Base-by-base conservation (phyloP, 2,329 filamentous ascomycete genomes). In the Hymenoscyphus fructigenus region DNA sequence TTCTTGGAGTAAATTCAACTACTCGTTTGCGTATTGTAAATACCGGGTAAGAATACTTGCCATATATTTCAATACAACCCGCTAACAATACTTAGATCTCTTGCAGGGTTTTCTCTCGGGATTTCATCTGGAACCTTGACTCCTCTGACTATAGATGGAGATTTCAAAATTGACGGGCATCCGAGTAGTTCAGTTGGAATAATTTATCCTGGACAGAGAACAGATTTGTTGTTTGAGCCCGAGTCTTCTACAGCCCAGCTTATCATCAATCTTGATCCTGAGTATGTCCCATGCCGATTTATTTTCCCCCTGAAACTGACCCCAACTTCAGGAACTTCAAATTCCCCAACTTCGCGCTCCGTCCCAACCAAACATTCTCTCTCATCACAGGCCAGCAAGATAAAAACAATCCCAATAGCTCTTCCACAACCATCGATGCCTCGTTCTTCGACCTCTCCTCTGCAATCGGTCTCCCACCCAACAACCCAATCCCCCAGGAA, bases 331-430 rank as follows among this genome's bases (percentile, higher is more conserved):
- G 77, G 41, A 77, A 76, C 65, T 82, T 82, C 73, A 80, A 77
- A 66, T 80, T 79, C 64, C 74, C 77, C 15, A 82, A 82, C 66
- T 76, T 76, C 23, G 79, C 79, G 4, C 71, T 82, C 5, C 72
- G 74, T 12, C 71, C 75, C 3, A 68, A 69, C 50, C 80, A 82
- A 66, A 70, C 71, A 0, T 80, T 81, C 59, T 70, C 72, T 3
- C 71, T 78, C 28, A 62, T 70, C 26, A 47, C 59, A 36, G 20
- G 1, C 7, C 12, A 57, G 20, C 5, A 41, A 44, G 36, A 6
- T 36, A n/a, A n/a, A n/a, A n/a, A 29, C 2, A 41, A 55, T 9
- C 5, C 17, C 14, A 10, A 56, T 2, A 23, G 32, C 5, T 32
- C 44, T 17, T 23, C 17, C 10, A 9, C 28, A n/a, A 3, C 17